Base-by-base conservation (phyloP, 495 filamentous ascomycete species). In the Chaetomium tenue region DNA sequence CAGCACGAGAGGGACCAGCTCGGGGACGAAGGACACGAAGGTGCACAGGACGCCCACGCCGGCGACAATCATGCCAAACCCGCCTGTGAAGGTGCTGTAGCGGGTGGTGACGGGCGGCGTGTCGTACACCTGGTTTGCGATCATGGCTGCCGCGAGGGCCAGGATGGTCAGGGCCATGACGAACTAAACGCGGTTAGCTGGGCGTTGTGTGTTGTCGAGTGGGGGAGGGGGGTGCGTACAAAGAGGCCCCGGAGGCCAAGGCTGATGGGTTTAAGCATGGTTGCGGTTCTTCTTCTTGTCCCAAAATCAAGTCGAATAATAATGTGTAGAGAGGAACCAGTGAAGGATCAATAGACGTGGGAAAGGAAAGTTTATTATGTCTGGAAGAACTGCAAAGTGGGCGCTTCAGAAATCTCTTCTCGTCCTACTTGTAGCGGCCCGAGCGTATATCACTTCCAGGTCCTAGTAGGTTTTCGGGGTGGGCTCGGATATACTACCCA, bases 71-170 rank as follows among this genome's bases (percentile, higher is more conserved):
- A 84, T 71, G 18, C 78, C 82, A 26, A 83, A 77, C 0, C 71
- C 82, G 13, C 83, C 84, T 12, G 78, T 75, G 61, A 84, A 83
- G 56, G 68, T 74, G 2, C 72, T 73, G 68, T 82, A 83, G 12
- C 75, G 76, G 8, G 77, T 82, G 30, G 68, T 77, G 15, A 69
- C 66, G 0, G 82, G 79, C 3, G 78, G 70, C 0, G 65, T 59
- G 25, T 70, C 74, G 37, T 73, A 37, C 9, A 66, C 63, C 61
- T 84, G 81, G 9, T 74, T 75, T 25, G 76, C 80, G 48, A 81
- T 76, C 28, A 84, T 72, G 20, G 66, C 68, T 2, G 81, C 72
- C 2, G 83, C 79, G 44, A 85, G 72, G 33, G 74, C 79, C 37
- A 86, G 74, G 61, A 84, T 71, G 15, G 82, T 69, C 37, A 79